Percentiles rank a stretch among this genome's conserved stretches.
These are phyloP conservation scores for Dothideomycetidae sp. DNA, from an alignment of 2,329 filamentous ascomycete genomes.

Conservation along the genomic window DNA sequence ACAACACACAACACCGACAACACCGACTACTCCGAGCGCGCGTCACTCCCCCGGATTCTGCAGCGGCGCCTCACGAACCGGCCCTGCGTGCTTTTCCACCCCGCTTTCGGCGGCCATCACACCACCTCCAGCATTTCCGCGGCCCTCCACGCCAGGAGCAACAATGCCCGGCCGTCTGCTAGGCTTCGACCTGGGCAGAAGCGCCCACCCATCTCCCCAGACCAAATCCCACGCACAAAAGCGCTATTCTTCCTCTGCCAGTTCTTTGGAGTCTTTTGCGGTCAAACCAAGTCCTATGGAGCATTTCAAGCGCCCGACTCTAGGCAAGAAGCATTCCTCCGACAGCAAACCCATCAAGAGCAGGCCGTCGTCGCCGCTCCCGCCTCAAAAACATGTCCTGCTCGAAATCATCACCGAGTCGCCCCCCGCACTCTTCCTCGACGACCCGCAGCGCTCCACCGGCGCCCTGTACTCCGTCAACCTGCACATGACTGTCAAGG, in stretches of 20 bases:
- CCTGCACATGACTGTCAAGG: slow-evolving; percentile 57
- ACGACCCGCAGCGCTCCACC: slow-evolving; percentile 56
- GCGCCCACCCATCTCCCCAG: slow-evolving; percentile 9
- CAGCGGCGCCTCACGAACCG: not conserved
- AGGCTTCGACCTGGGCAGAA: slow-evolving; percentile 18
- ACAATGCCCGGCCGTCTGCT: slow-evolving; percentile 22
- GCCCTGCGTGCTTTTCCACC: too few species aligned
- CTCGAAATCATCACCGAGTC: slow-evolving; percentile 61
- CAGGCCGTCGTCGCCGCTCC: slow-evolving; percentile 9
- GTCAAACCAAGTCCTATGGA: slow-evolving; percentile 20
- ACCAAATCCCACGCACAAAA: slow-evolving; percentile 12
- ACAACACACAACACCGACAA: not conserved
- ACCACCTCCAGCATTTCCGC: not conserved
- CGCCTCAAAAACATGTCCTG: slow-evolving; percentile 32
- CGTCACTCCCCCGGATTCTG: not conserved
- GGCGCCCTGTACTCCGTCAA: slow-evolving; percentile 78
- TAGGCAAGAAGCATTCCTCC: slow-evolving; percentile 14
- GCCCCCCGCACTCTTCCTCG: slow-evolving; percentile 74
- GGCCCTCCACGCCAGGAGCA: not conserved
- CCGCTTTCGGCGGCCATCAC: not conserved
- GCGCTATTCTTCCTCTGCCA: slow-evolving; percentile 11
- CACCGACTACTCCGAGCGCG: not conserved
- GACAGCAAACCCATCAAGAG: slow-evolving; percentile 16
- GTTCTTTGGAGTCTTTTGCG: slow-evolving; percentile 8
- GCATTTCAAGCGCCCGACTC: slow-evolving; percentile 21